Percentiles rank a stretch among this genome's conserved stretches.
phyloP scores from a whole-genome alignment of 139 green algal species.

The Desmodesmus armatus region DNA sequence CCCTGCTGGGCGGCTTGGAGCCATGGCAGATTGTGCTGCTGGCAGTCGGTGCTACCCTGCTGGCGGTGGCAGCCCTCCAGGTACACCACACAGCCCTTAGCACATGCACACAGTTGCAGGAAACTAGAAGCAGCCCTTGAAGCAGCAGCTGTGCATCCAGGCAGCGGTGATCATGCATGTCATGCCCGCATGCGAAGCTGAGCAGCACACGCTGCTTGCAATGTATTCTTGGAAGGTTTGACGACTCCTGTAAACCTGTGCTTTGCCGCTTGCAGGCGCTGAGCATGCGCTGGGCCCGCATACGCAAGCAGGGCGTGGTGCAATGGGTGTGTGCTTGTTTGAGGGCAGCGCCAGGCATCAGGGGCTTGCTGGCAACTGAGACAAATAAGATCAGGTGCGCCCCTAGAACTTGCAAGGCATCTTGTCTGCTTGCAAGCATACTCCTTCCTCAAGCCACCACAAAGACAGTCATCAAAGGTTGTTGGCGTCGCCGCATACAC shows the following conservation, averaged over 20 bases:
- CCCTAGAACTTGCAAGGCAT: too few species aligned
- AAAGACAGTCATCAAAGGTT: slow-evolving; percentile 12
- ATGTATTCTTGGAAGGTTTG: too few species aligned
- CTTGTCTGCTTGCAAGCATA: too few species aligned
- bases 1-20: background rate
- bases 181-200: background rate
- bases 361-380: background rate
- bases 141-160: background rate
- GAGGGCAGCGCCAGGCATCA: background rate
- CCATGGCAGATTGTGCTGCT: slow-evolving; percentile 26
- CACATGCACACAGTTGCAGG: background rate
- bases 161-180: background rate
- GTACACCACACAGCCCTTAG: background rate
- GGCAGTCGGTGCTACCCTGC: background rate
- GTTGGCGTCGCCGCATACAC: background rate
- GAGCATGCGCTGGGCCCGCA: background rate
- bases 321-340: slow-evolving; percentile 1
- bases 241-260: too few species aligned
- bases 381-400: slow-evolving; percentile 21
- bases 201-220: too few species aligned
- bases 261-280: slow-evolving; percentile 18
- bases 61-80: background rate
- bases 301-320: background rate
- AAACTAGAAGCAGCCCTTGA: background rate
- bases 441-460: too few species aligned